Evolutionary conservation across 176 grass and related monocot species (phyloP).

Genomic region (Hordeum marinum): DNA sequence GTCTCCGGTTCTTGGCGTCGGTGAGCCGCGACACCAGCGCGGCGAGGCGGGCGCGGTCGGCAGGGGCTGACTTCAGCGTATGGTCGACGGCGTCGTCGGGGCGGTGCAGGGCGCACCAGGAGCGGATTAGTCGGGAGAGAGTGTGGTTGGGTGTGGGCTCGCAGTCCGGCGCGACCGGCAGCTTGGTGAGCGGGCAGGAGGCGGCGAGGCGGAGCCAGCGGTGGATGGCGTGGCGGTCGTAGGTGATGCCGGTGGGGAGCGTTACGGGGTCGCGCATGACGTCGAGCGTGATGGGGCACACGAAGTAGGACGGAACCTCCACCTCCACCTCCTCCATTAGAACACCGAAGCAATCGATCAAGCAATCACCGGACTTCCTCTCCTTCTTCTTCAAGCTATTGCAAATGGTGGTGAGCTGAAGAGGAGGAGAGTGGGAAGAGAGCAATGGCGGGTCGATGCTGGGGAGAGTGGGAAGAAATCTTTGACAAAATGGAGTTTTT

Average conservation of each 20-base stretch:
- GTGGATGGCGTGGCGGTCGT: constrained; percentile 80
- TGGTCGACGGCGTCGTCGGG: constrained; percentile 21
- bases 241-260: constrained; percentile 81
- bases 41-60: constrained; percentile 20
- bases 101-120: constrained; percentile 55
- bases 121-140: constrained; percentile 65
- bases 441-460: neutral
- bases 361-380: neutral
- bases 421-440: neutral
- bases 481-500: neutral
- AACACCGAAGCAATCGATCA: neutral
- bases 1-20: neutral
- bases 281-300: constrained; percentile 79
- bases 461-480: neutral
- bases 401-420: neutral
- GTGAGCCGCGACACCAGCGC: constrained; percentile 22
- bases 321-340: constrained; percentile 49
- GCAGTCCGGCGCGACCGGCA: constrained; percentile 37
- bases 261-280: constrained; percentile 84
- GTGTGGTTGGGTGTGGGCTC: constrained; percentile 84
- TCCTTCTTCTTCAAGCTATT: neutral
- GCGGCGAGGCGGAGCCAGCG: constrained; percentile 58
- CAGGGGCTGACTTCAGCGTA: neutral
- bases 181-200: constrained; percentile 75
- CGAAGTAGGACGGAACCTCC: constrained; percentile 65